Evolutionary conservation across 805 yeast genomes (phyloP).

Genomic region (Candida khao-thaluensis): DNA sequence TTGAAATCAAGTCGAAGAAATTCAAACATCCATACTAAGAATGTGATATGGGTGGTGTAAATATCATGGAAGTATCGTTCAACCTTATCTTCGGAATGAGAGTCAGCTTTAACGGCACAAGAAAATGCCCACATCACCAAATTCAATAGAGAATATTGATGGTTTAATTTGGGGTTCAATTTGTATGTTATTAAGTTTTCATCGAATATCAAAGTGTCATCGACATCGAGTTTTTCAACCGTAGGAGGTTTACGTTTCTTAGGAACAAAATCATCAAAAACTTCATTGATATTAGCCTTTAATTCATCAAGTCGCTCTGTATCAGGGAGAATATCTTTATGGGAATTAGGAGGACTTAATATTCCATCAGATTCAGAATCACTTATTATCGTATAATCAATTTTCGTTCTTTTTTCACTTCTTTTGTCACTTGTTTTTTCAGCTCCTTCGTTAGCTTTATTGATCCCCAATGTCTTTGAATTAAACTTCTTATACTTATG

Average conservation of each 20-base stretch:
- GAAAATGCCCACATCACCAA: slow-evolving; percentile 35
- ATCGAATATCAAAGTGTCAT: slow-evolving; percentile 25
- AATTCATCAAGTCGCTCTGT: not conserved
- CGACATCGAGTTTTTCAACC: not conserved
- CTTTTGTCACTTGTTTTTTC: not conserved
- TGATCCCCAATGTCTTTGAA: not conserved
- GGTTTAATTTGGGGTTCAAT: slow-evolving; percentile 21
- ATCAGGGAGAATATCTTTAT: too few species aligned
- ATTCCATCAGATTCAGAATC: slow-evolving; percentile 3
- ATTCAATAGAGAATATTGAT: slow-evolving; percentile 28
- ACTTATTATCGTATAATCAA: not conserved
- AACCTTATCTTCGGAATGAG: not conserved
- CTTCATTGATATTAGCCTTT: not conserved
- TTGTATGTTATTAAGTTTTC: slow-evolving; percentile 26
- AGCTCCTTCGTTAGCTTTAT: too few species aligned
- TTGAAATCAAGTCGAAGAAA: slow-evolving; percentile 3
- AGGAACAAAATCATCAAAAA: slow-evolving; percentile 1
- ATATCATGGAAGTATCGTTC: not conserved
- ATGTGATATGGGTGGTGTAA: slow-evolving; percentile 1
- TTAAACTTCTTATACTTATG: not conserved
- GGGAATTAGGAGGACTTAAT: not conserved
- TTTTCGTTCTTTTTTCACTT: not conserved
- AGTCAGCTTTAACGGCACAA: slow-evolving; percentile 24
- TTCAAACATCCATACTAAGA: slow-evolving; percentile 4
- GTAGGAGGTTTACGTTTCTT: not conserved